A percentile compares a stretch with the other conserved stretches of the same genome.
These are phyloP conservation scores for Baudoinia panamericana DNA, from an alignment of 495 filamentous ascomycete genomes.

Conservation along the genomic window DNA sequence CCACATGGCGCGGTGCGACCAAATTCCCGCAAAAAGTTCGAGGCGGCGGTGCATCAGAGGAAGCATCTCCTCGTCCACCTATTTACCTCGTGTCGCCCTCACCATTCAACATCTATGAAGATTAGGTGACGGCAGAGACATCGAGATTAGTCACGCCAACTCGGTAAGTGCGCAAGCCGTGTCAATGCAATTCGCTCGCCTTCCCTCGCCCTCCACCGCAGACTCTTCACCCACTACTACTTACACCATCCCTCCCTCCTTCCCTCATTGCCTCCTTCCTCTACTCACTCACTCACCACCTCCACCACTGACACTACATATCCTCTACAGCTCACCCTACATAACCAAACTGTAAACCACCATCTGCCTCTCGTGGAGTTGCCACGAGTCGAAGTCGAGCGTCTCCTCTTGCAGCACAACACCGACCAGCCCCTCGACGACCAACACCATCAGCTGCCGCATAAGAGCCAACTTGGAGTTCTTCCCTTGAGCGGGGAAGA, in stretches of 20 bases:
- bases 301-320: constrained; percentile 54
- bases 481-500: constrained; percentile 95
- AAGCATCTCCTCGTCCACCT: too few species aligned
- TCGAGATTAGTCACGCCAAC: too few species aligned
- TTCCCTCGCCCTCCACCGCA: background rate
- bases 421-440: constrained; percentile 42
- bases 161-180: constrained; percentile 1
- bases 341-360: constrained; percentile 57
- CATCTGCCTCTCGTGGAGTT: constrained; percentile 46
- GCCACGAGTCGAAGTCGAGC: constrained; percentile 34
- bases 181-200: background rate
- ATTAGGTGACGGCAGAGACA: too few species aligned
- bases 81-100: too few species aligned
- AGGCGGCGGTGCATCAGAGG: too few species aligned
- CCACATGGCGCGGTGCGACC: too few species aligned
- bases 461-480: constrained; percentile 91
- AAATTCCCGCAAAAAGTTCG: too few species aligned
- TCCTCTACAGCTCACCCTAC: constrained; percentile 46
- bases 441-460: constrained; percentile 86
- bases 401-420: constrained; percentile 35
- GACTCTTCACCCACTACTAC: background rate
- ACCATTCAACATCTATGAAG: too few species aligned
- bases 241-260: background rate
- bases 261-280: constrained; percentile 10
- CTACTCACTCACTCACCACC: background rate